A percentile compares a stretch with the other conserved stretches of the same genome.
These are phyloP conservation scores for Tylopilus subfusipes DNA, from an alignment of 768 basidiomycete species.

Conservation along the genomic window DNA sequence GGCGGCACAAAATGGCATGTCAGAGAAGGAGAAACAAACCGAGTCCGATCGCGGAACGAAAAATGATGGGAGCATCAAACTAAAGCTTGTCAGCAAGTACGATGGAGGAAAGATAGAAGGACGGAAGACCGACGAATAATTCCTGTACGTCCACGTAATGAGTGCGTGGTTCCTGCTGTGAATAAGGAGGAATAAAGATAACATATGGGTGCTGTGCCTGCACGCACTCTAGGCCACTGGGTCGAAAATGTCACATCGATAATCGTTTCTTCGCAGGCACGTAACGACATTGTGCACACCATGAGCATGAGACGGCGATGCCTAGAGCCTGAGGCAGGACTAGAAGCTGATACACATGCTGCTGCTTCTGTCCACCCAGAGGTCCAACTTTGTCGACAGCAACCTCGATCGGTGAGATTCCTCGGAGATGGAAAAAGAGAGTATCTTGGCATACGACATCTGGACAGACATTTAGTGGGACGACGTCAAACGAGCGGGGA, in stretches of 20 bases:
- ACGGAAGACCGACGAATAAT: conserved; percentile 9
- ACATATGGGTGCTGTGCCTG: conserved; percentile 18
- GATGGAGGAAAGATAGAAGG: conserved; percentile 11
- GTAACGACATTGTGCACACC: conserved; percentile 8
- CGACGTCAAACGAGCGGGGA: conserved; percentile 1
- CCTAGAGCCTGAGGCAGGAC: conserved; percentile 23
- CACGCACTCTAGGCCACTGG: conserved; percentile 8
- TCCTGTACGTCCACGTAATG: conserved; percentile 25
- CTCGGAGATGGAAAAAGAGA: conserved; percentile 22
- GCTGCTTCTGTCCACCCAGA: conserved; percentile 29
- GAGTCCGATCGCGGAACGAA: conserved; percentile 1
- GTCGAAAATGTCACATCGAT: conserved; percentile 17
- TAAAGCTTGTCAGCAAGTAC: conserved; percentile 14
- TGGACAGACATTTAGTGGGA: not conserved
- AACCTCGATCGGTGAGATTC: not conserved
- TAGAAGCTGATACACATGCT: conserved; percentile 24
- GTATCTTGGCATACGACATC: not conserved
- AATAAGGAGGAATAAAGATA: conserved; percentile 25
- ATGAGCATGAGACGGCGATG: conserved; percentile 21
- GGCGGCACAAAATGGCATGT: conserved; percentile 10
- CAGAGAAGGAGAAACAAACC: not conserved
- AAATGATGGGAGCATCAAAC: conserved; percentile 12
- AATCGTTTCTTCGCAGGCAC: conserved; percentile 14
- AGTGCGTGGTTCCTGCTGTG: conserved; percentile 9
- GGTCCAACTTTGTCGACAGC: conserved; percentile 8